Percentiles rank a stretch among this genome's conserved stretches.
Evolutionary conservation across 805 yeast genomes (phyloP).

Genomic region (Starmerella riodocensis): DNA sequence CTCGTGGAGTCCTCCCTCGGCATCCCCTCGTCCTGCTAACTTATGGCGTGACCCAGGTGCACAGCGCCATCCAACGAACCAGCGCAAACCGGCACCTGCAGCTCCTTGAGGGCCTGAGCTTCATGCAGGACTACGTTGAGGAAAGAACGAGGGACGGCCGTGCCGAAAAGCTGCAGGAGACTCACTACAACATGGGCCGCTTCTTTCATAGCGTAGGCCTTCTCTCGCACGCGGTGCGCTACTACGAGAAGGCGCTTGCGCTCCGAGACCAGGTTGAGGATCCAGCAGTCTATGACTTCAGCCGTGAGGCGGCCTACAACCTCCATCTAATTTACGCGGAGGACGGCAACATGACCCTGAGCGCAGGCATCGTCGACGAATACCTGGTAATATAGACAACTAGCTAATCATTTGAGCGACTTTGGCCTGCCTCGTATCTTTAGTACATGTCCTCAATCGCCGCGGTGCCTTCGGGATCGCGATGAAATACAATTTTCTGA

Average conservation of each 20-base stretch:
- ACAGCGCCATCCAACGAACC: conserved; percentile 82
- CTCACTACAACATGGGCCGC: conserved; percentile 70
- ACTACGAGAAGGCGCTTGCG: conserved; percentile 55
- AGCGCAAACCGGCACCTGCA: conserved; percentile 78
- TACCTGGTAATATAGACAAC: conserved; percentile 40
- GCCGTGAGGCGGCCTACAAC: conserved; percentile 76
- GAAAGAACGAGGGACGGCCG: conserved; percentile 28
- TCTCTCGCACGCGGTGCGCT: conserved; percentile 54
- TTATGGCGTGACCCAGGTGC: conserved; percentile 69
- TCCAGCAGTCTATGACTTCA: conserved; percentile 41
- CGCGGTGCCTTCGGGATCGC: conserved; percentile 22
- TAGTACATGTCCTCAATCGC: conserved; percentile 25
- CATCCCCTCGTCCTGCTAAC: conserved; percentile 72
- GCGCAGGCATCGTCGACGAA: conserved; percentile 49
- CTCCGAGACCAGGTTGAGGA: conserved; percentile 8
- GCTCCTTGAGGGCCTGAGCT: conserved; percentile 74
- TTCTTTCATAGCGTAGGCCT: conserved; percentile 75
- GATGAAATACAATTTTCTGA: conserved; percentile 26
- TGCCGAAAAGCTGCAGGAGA: conserved; percentile 34
- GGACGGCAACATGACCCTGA: conserved; percentile 58
- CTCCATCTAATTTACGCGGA: conserved; percentile 58
- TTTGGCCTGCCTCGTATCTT: not conserved
- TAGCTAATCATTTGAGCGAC: not conserved
- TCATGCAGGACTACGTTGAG: conserved; percentile 55
- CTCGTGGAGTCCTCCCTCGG: conserved; percentile 49